A percentile compares a stretch with the other conserved stretches of the same genome.
These are phyloP conservation scores for Aspergillus sp. DNA, from an alignment of 2,329 filamentous ascomycete genomes.

Conservation along the genomic window DNA sequence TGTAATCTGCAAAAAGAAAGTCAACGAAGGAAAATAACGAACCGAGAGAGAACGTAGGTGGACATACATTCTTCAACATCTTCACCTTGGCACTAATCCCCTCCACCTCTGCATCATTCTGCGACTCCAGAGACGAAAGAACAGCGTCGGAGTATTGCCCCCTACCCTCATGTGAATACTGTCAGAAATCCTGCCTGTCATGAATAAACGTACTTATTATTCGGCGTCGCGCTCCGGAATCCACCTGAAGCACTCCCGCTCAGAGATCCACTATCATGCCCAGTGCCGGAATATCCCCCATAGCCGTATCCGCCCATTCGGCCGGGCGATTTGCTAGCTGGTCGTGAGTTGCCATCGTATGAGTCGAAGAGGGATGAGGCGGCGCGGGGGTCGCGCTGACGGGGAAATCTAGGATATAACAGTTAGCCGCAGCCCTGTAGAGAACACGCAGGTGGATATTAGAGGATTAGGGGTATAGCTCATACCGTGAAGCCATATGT, in stretches of 20 bases:
- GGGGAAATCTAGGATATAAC: conserved; percentile 51
- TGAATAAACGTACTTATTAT: conserved; percentile 50
- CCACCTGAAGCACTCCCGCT: conserved; percentile 21
- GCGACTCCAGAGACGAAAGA: conserved; percentile 86
- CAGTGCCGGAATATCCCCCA: conserved; percentile 24
- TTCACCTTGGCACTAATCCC: conserved; percentile 87
- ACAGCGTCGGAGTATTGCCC: conserved; percentile 92
- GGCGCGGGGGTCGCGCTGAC: conserved; percentile 59
- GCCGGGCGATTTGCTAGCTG: conserved; percentile 33
- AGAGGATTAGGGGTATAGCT: neutral
- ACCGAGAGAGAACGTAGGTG: neutral
- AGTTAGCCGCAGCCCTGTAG: neutral
- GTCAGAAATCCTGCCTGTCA: neutral
- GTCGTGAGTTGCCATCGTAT: conserved; percentile 53
- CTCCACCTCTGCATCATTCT: conserved; percentile 84
- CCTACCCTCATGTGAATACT: conserved; percentile 36
- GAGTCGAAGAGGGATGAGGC: conserved; percentile 68
- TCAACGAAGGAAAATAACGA: neutral
- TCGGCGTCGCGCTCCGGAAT: conserved; percentile 61
- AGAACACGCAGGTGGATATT: neutral
- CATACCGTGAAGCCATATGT: conserved; percentile 32
- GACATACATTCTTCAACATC: conserved; percentile 76
- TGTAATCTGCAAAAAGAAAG: conserved; percentile 60
- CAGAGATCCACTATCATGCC: conserved; percentile 14
- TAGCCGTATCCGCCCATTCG: conserved; percentile 49